Evolutionary conservation across 1,284 basidiomycete genomes (phyloP), one percentile per base, ranked within the genome.

Genomic region (Ustilago vetiveriae): DNA sequence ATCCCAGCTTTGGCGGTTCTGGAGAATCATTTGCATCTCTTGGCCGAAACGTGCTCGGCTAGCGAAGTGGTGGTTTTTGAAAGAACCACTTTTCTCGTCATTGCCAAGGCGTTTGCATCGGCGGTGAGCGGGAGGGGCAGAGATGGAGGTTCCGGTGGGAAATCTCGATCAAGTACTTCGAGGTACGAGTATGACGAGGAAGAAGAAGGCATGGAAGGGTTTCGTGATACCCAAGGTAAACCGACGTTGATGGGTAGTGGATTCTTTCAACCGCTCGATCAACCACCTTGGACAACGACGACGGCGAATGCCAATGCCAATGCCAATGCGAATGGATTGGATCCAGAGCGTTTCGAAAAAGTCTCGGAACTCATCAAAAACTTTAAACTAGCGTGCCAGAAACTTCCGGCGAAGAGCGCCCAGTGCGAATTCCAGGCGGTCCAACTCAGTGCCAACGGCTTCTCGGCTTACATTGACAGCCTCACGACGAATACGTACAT

Each of bases 41-140:
- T 98, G 58, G 90, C 93, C 11, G 86, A 88, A 41, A 89, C 92
- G 1, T 93, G 92, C 79, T 90, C 88, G 57, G 94, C 94, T 3
- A 90, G 90, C 2, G 96, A 99, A 83, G 92, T 94, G 46, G 90
- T 98, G 60, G 87, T 98, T 22, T 98, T 99, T 76, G 96, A 99
- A 82, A 89, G 91, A 47, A 94, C 93, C 3, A 98, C 96, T 16
- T 98, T 98, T 84, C 89, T 99, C 44, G 93, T 98, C 71, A 94
- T 98, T 69, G 92, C 66, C 16, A 63, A 62, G 41, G 53, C 59
- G 0, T 17, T 51, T 29, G 27, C 7, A 29, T 7, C 27, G 27
- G 6, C 27, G n/a, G n/a, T n/a, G n/a, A n/a, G n/a, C n/a, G n/a
- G n/a, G n/a, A n/a, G n/a, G n/a, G n/a, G n/a, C n/a, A n/a, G n/a